Evolutionary conservation across 176 grass and related monocot genomes (phyloP).

Genomic region (Hsuehochloa calcarea): DNA sequence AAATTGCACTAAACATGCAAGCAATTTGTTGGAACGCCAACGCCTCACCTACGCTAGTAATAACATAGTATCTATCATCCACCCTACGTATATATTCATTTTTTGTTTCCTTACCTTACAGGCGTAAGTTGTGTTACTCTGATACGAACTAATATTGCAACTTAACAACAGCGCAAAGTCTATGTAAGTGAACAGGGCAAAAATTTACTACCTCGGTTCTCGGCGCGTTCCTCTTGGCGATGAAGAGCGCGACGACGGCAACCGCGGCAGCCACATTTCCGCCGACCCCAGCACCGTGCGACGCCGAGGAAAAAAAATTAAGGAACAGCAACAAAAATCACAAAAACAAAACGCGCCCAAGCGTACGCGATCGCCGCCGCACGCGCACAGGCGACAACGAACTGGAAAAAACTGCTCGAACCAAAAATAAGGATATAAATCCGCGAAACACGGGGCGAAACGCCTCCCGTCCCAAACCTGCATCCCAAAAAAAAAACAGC

Average conservation of each 20-base stretch:
- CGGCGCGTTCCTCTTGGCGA: conserved; percentile 23
- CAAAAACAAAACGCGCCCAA: not conserved
- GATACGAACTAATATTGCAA: not conserved
- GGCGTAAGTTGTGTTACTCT: not conserved
- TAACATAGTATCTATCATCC: not conserved
- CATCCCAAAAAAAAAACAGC: not conserved
- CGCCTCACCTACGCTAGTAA: not conserved
- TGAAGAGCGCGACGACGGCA: conserved; percentile 39
- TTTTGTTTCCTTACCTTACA: not conserved
- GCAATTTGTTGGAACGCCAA: not conserved
- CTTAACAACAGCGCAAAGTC: not conserved
- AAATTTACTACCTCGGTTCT: conserved; percentile 32
- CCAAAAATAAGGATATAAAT: conserved; percentile 75
- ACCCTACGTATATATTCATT: not conserved
- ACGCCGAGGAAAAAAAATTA: not conserved
- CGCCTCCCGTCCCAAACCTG: conserved; percentile 75
- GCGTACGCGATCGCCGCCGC: not conserved
- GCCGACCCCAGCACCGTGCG: conserved; percentile 65
- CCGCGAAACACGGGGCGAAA: conserved; percentile 74
- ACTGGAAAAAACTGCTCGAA: not conserved
- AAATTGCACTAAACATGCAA: not conserved
- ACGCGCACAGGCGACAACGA: not conserved
- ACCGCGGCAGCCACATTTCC: conserved; percentile 47
- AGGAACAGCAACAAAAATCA: conserved; percentile 8
- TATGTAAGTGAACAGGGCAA: not conserved